Evolutionary conservation across 176 grass and related monocot genomes (phyloP), one percentile per base, ranked within the genome.

Genomic region (Zizania latifolia): DNA sequence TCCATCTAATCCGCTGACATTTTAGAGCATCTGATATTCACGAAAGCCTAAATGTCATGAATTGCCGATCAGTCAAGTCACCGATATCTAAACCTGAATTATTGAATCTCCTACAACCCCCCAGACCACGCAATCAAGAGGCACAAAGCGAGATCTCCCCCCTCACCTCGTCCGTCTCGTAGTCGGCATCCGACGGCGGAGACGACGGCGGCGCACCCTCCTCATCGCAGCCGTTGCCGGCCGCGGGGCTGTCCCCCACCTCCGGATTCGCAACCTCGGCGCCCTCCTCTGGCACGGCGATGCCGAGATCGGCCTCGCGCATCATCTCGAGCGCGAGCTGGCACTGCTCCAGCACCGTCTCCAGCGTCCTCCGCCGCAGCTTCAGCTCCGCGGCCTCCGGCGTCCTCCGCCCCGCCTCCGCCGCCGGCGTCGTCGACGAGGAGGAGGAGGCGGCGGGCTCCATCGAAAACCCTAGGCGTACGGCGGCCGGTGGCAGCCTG

Each of bases 301-400:
- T 54, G 6, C 32, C 57, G 10, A 81, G 75, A 73, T 88, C 81
- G 16, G 34, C 43, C 68, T 87, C 83, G 8, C 45, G 70, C 35
- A 87, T 75, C 58, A 83, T 48, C 40, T 92, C 89, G 26, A 96
- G 81, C 27, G 89, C 86, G 65, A 64, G 79, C 84, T 84, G 81
- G 79, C 93, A 92, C 87, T 96, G 89, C 66, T 90, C 86, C 58
- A 96, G 87, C 59, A 96, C 87, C 75, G 83, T 68, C 84, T 88
- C 83, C 26, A 96, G 77, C 59, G 89, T 92, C 83, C 33, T 75
- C 87, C 81, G 77, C 70, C 86, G 80, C 76, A 89, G 63, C 68
- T 69, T 81, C 66, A 85, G 78, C 78, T 85, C 78, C 33, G 60
- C 81, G 22, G 27, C 59, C 78, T 68, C 73, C 50, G 37, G 72